phyloP scores from a whole-genome alignment of 2,329 filamentous ascomycete species.

The Cephalotrichum gorgonifer region DNA sequence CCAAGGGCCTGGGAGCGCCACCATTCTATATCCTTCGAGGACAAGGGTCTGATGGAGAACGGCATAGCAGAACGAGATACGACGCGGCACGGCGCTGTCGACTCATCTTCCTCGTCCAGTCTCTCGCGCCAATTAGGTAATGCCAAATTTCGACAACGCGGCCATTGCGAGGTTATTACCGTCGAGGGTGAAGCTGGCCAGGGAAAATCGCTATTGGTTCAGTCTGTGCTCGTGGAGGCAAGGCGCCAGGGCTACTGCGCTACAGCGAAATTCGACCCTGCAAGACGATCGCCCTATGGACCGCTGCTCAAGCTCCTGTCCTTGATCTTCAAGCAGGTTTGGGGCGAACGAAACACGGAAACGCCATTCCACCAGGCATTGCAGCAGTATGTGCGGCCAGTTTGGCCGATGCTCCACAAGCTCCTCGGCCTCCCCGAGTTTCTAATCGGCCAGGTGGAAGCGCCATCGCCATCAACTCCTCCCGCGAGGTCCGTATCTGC shows the following conservation, averaged over 20 bases:
- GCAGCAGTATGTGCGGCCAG: conserved; percentile 51
- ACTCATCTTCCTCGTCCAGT: conserved; percentile 32
- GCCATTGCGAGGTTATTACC: conserved; percentile 53
- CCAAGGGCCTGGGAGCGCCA: conserved; percentile 41
- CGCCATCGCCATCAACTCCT: neutral
- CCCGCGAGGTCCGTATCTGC: neutral
- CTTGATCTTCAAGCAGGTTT: conserved; percentile 57
- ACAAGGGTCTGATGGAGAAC: conserved; percentile 34
- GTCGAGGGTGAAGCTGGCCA: conserved; percentile 52
- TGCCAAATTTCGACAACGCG: conserved; percentile 48
- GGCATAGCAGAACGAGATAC: conserved; percentile 11
- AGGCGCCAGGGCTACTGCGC: conserved; percentile 54
- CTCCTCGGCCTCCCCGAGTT: conserved; percentile 60
- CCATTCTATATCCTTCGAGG: conserved; percentile 38
- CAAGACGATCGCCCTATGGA: conserved; percentile 49
- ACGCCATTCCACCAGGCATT: conserved; percentile 52
- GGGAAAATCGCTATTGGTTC: conserved; percentile 56
- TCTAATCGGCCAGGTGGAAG: conserved; percentile 42
- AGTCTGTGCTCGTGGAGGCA: conserved; percentile 51
- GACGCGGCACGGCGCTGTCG: conserved; percentile 25
- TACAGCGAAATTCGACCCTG: conserved; percentile 55
- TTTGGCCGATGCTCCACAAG: conserved; percentile 55
- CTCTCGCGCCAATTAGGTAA: conserved; percentile 44
- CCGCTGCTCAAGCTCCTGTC: conserved; percentile 55
- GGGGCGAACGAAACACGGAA: conserved; percentile 55